These are phyloP conservation scores for Candida maesae DNA, from an alignment of 805 yeast species.

Conservation along the genomic window DNA sequence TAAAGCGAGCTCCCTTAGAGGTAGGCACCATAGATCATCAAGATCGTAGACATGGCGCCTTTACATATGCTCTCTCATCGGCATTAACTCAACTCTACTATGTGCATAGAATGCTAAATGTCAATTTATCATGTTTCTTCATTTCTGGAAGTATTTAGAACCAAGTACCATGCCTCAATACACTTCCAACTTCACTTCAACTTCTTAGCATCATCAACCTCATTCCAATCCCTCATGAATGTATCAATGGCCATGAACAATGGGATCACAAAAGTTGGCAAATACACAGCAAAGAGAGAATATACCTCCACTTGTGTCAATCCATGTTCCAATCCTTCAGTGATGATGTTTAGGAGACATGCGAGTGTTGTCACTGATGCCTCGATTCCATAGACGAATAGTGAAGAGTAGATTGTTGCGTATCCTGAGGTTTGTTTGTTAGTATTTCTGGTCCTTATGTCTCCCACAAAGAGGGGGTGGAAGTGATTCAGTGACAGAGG, in stretches of 20 bases:
- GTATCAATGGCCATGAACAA: conserved; percentile 37
- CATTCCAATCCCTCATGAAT: conserved; percentile 20
- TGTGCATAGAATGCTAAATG: no score
- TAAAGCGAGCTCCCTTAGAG: no score
- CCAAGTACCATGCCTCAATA: no score
- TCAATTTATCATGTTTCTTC: no score
- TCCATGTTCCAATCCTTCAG: conserved; percentile 34
- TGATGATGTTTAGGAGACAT: conserved; percentile 54
- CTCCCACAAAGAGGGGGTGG: no score
- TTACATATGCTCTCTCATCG: no score
- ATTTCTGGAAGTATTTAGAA: no score
- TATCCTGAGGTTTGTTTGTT: conserved; percentile 14
- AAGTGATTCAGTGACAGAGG: no score
- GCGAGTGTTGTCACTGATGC: conserved; percentile 77
- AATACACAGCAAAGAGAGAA: conserved; percentile 50
- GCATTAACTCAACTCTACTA: no score
- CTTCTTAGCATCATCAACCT: conserved; percentile 1
- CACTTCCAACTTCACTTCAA: not conserved
- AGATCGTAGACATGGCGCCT: no score
- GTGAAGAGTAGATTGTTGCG: conserved; percentile 34
- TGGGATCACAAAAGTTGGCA: conserved; percentile 74
- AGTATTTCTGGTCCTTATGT: conserved; percentile 3
- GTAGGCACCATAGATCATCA: no score
- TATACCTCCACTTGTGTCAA: conserved; percentile 30
- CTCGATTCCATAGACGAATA: conserved; percentile 72